Evolutionary conservation across 306 rosid genomes (phyloP), one percentile per base, ranked within the genome.

Genomic region (Trifolium fragiferum): DNA sequence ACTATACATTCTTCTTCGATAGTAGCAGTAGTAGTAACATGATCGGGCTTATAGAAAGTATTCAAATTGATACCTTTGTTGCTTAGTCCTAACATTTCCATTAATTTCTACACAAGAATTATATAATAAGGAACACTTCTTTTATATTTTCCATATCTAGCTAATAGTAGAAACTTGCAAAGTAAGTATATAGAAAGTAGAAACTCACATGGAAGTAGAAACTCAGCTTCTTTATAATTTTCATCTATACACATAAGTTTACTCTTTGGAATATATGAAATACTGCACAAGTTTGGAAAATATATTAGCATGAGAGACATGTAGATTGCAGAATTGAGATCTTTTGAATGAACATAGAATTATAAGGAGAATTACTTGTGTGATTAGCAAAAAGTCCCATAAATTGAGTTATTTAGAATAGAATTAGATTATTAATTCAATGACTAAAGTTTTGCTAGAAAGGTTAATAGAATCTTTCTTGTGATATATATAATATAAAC

Each of bases 261-360:
- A 65, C 23, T 58, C 40, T 68, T 33, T 46, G 67, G 38, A 47
- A 58, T 64, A 58, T 68, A 41, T 43, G 49, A n/a, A 4, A 13
- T 75, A 76, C 75, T 55, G 70, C 23, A 66, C 6, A 55, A 51
- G 35, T 30, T 30, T 66, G 58, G 57, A 70, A 70, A 35, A 60
- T 16, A 60, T 44, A 68, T 41, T 79, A 69, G 68, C 46, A 38
- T 15, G 41, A 32, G 44, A 62, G 68, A 62, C 43, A 81, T 46
- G 58, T 66, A 7, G 32, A 53, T 8, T 71, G 72, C 49, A 49
- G 76, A 83, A 79, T 58, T 33, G 55, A 50, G 66, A 55, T 0
- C 23, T 59, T 81, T 50, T 75, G 53, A n/a, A n/a, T 68, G 84
- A 86, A 82, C 63, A 38, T 82, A 33, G 63, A 81, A 61, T 8